A percentile compares a stretch with the other conserved stretches of the same genome.
Evolutionary conservation across 2,329 filamentous ascomycete genomes (phyloP).

Genomic region (Immersiporthe knoxdaviesiana): DNA sequence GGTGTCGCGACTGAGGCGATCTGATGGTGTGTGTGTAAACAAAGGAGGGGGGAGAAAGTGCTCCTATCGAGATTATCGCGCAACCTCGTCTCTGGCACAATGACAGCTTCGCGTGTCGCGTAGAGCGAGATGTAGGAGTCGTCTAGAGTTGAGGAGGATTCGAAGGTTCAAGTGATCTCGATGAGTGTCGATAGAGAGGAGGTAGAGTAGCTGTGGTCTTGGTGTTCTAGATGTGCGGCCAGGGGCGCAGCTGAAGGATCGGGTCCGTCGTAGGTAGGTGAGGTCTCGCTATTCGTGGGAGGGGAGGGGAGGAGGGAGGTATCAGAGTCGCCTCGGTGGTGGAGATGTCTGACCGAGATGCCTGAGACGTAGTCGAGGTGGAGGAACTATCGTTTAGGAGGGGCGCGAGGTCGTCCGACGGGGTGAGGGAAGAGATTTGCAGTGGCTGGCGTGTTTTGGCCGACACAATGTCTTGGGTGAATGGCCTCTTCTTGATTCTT

Average conservation of each 20-base stretch:
- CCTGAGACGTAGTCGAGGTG: neutral
- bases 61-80: slow-evolving; percentile 20
- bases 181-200: neutral
- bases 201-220: neutral
- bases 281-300: neutral
- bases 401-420: neutral
- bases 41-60: neutral
- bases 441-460: slow-evolving; percentile 3
- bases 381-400: neutral
- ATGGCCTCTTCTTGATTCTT: neutral
- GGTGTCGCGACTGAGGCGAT: slow-evolving; percentile 10
- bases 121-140: neutral
- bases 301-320: neutral
- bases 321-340: neutral
- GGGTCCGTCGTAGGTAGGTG: neutral
- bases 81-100: slow-evolving; percentile 1
- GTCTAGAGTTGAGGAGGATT: neutral
- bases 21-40: neutral
- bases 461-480: neutral
- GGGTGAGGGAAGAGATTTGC: slow-evolving; percentile 13
- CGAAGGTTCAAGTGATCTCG: neutral
- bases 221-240: neutral
- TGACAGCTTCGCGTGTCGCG: neutral
- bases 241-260: neutral
- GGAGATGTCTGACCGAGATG: neutral